A percentile compares a stretch with the other conserved stretches of the same genome.
Evolutionary conservation across 2,329 filamentous ascomycete genomes (phyloP).

Genomic region (Penicillium brevicompactum): DNA sequence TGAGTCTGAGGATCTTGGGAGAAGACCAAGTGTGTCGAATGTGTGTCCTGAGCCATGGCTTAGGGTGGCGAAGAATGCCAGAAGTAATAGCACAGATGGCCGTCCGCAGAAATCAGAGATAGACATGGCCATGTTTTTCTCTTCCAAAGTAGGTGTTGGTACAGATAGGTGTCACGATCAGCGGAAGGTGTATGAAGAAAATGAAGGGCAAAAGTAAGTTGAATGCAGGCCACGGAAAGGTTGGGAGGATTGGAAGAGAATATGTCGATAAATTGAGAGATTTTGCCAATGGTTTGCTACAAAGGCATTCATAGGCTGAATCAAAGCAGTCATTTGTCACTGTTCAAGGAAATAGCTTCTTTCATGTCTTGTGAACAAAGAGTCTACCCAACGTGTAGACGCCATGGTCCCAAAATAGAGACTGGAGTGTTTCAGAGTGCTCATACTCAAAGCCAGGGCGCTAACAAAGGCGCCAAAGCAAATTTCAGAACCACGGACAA

Average conservation of each 20-base stretch:
- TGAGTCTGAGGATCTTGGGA: slow-evolving; percentile 25
- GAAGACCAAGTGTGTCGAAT: slow-evolving; percentile 17
- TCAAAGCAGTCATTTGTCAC: slow-evolving; percentile 12
- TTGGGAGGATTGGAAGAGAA: slow-evolving; percentile 2
- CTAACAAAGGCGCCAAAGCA: slow-evolving; percentile 9
- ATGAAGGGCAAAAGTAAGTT: not conserved
- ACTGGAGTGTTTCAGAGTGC: slow-evolving; percentile 25
- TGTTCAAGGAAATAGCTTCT: slow-evolving; percentile 2
- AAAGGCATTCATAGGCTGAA: slow-evolving; percentile 17
- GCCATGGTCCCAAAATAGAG: slow-evolving; percentile 33
- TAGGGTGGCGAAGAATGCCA: slow-evolving; percentile 23
- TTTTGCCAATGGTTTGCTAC: slow-evolving; percentile 1
- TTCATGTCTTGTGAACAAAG: slow-evolving; percentile 22
- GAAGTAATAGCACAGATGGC: slow-evolving; percentile 24
- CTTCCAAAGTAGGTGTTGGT: not conserved
- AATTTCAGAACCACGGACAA: slow-evolving; percentile 10
- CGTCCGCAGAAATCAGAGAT: slow-evolving; percentile 3
- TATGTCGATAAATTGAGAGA: slow-evolving; percentile 2
- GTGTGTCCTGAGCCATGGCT: slow-evolving; percentile 22
- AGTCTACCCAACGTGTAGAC: slow-evolving; percentile 29
- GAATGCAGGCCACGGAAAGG: slow-evolving; percentile 1
- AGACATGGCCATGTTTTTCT: slow-evolving; percentile 20
- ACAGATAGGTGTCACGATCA: not conserved
- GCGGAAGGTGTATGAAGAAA: not conserved
- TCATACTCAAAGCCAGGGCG: slow-evolving; percentile 23